Evolutionary conservation across 768 basidiomycete species (phyloP).

Genomic region (Leccinum olivaceopallidum): DNA sequence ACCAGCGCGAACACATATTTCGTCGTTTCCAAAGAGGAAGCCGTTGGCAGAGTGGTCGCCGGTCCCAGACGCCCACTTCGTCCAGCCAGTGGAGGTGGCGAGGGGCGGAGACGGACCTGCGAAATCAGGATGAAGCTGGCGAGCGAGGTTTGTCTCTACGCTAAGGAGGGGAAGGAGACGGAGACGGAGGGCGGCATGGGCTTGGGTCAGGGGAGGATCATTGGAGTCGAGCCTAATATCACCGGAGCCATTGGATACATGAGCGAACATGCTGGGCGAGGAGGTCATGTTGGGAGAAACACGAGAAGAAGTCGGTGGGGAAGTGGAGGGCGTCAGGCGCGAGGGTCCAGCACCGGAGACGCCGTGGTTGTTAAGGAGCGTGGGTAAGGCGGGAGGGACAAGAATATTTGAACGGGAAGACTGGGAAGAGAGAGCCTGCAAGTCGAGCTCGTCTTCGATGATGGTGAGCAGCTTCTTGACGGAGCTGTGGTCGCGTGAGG

Average conservation of each 20-base stretch:
- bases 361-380: not conserved
- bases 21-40: conserved; percentile 16
- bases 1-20: conserved; percentile 56
- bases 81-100: conserved; percentile 26
- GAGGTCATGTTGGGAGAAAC: not conserved
- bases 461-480: conserved; percentile 58
- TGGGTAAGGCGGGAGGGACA: conserved; percentile 24
- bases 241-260: not conserved
- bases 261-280: not conserved
- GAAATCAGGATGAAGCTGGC: conserved; percentile 48
- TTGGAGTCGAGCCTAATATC: not conserved
- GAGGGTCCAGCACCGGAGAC: not conserved
- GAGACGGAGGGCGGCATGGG: conserved; percentile 33
- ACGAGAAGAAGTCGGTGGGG: not conserved
- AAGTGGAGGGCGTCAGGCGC: not conserved
- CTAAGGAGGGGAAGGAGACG: conserved; percentile 53
- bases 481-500: conserved; percentile 39
- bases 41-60: not conserved
- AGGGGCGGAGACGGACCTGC: conserved; percentile 26
- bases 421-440: conserved; percentile 5
- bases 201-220: conserved; percentile 23
- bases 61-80: conserved; percentile 25
- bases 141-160: conserved; percentile 53
- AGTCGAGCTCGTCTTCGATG: conserved; percentile 47
- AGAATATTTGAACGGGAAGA: conserved; percentile 11